phyloP scores from a whole-genome alignment of 768 basidiomycete genomes.

The Kwoniella pini region DNA sequence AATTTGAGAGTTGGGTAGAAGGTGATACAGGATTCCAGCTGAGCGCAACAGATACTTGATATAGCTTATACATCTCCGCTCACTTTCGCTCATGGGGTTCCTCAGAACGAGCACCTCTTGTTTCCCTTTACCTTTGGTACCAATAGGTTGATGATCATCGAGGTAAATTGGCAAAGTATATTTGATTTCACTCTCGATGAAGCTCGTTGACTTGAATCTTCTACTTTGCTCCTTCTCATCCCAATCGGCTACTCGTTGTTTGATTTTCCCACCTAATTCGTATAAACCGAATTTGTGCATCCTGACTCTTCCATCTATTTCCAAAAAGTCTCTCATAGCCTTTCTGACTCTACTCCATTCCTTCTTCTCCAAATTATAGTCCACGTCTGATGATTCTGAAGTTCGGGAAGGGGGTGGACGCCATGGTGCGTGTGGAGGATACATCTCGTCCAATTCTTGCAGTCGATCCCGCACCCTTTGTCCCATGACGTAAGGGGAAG shows the following conservation, averaged over 20 bases:
- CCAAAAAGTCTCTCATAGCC: conserved; percentile 51
- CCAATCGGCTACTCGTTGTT: conserved; percentile 20
- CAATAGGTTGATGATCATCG: conserved; percentile 4
- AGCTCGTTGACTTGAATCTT: conserved; percentile 56
- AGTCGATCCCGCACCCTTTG: conserved; percentile 54
- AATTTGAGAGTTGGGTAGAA: conserved; percentile 8
- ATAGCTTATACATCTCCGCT: conserved; percentile 42
- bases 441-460: conserved; percentile 47
- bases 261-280: conserved; percentile 39
- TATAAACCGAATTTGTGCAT: conserved; percentile 52
- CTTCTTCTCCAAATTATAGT: conserved; percentile 28
- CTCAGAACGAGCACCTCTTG: conserved; percentile 19
- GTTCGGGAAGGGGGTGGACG: conserved; percentile 3
- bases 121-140: neutral
- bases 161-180: conserved; percentile 51
- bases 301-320: conserved; percentile 53
- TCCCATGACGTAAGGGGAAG: conserved; percentile 47
- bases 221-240: conserved; percentile 7
- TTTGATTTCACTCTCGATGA: conserved; percentile 51
- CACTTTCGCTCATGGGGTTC: conserved; percentile 34
- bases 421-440: conserved; percentile 31
- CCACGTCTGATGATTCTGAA: conserved; percentile 2
- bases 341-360: conserved; percentile 46
- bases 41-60: conserved; percentile 52
- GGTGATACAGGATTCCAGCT: conserved; percentile 48